Base-by-base conservation (phyloP, 371 early-diverging fungal genomes). In the Mucor plumbeus region DNA sequence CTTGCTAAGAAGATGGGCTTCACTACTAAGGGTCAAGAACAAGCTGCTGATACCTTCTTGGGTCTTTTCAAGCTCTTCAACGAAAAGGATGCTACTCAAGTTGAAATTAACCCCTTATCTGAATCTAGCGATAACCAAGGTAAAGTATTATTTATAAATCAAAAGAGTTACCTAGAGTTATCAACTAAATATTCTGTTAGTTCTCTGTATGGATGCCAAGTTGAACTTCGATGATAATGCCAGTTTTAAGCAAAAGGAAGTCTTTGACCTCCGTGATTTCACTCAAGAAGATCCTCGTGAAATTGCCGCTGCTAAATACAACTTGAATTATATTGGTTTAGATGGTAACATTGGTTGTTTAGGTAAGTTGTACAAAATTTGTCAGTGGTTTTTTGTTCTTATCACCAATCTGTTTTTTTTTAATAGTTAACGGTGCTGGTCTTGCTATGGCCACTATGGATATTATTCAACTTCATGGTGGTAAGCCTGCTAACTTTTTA, bases 371-470 rank as follows among this genome's bases (percentile, higher is more conserved):
- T 53, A 8, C 15, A 48, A 48, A 33, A 36, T 53, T 31, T 31
- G 53, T 53, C 53, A 53, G 53, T 53, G 53, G 47, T 47, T 53
- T 53, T 53, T 31, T 53, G 53, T 53, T 26, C 19, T 53, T 31
- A 26, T 53, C 26, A 26, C 26, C 26, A 26, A 26, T 3, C 26
- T 26, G 0, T 19, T 17, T 38, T 55, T 56, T 19, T 11, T 31
- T 36, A 62, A 38, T 72, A 85, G 98, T 98, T 74, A 99, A 99
- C 83, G 99, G 99, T 71, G 98, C 99, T 64, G 99, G 99, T 79
- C 90, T 99, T 62, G 99, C 98, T 80, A 99, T 98, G 99, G 95
- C 98, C 61, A 99, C 99, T 63, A 97, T 97, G 98, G 99, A 99
- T 86, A 97, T 99, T 76, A 96, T 98, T 83, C 97, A 97, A 87